These are phyloP conservation scores for Sarocladiaceae sp. DNA, from an alignment of 2,329 filamentous ascomycete species.

Conservation along the genomic window DNA sequence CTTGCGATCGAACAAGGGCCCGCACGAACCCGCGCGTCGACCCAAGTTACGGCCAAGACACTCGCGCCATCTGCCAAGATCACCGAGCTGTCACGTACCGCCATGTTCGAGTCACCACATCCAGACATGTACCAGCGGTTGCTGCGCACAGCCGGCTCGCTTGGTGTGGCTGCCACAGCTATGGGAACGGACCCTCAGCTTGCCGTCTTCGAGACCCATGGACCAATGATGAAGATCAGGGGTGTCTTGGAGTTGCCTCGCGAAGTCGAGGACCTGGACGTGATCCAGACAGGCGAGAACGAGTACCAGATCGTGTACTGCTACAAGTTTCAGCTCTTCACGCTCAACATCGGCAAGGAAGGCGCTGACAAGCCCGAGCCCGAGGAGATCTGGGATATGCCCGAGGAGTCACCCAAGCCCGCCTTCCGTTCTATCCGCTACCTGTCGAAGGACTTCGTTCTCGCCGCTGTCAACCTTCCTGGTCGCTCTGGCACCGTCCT, in stretches of 20 bases:
- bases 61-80: slow-evolving; percentile 31
- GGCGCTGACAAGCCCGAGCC: slow-evolving; percentile 34
- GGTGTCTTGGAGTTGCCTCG: slow-evolving; percentile 43
- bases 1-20: slow-evolving; percentile 52
- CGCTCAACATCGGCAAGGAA: slow-evolving; percentile 51
- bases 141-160: slow-evolving; percentile 49
- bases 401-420: slow-evolving; percentile 39
- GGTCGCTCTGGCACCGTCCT: slow-evolving; percentile 51
- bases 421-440: slow-evolving; percentile 54
- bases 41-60: slow-evolving; percentile 18
- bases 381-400: slow-evolving; percentile 49
- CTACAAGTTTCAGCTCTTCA: slow-evolving; percentile 66
- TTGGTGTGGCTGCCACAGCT: slow-evolving; percentile 75
- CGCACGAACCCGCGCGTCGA: slow-evolving; percentile 16
- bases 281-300: slow-evolving; percentile 52
- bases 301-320: slow-evolving; percentile 73
- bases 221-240: slow-evolving; percentile 38
- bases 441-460: slow-evolving; percentile 49
- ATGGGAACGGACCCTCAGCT: slow-evolving; percentile 71
- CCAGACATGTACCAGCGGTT: slow-evolving; percentile 51
- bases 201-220: slow-evolving; percentile 60
- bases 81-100: slow-evolving; percentile 43
- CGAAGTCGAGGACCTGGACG: slow-evolving; percentile 65
- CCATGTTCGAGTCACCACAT: slow-evolving; percentile 41
- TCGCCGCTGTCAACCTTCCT: slow-evolving; percentile 53